A percentile compares a stretch with the other conserved stretches of the same genome.
Evolutionary conservation across 73 alveolate species (phyloP).

Genomic region (Tetrahymena malaccensis): DNA sequence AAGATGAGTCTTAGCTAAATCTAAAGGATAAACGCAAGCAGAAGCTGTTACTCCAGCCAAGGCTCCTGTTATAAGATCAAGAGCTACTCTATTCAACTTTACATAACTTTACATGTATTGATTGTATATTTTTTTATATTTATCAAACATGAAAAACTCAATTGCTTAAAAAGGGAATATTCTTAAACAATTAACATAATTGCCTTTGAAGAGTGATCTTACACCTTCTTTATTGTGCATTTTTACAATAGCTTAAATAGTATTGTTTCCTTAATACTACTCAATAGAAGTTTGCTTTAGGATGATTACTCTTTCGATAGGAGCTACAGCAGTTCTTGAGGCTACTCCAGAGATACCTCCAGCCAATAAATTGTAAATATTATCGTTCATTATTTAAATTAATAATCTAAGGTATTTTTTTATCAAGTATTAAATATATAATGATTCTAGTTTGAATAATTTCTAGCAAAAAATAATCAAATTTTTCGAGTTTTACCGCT

Average conservation of each 20-base stretch:
- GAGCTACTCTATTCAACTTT: background rate
- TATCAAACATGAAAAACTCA: slow-evolving; percentile 25
- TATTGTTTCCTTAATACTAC: background rate
- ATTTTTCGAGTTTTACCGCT: no score
- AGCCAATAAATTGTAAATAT: background rate
- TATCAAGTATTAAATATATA: no score
- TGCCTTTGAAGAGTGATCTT: slow-evolving; percentile 17
- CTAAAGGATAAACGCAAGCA: slow-evolving; percentile 24
- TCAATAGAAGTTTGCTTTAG: slow-evolving; percentile 7
- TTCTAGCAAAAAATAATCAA: background rate
- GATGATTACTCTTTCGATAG: slow-evolving; percentile 33
- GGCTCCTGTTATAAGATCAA: slow-evolving; percentile 4
- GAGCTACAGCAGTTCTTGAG: slow-evolving; percentile 33
- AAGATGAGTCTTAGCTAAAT: slow-evolving; percentile 23
- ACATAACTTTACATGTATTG: background rate
- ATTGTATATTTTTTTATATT: background rate
- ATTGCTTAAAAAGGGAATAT: slow-evolving; percentile 34
- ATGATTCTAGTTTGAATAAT: background rate
- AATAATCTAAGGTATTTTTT: background rate
- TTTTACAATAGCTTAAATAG: background rate
- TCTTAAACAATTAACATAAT: slow-evolving; percentile 23
- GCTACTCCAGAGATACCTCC: slow-evolving; percentile 30
- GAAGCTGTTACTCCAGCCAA: slow-evolving; percentile 18
- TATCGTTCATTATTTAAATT: background rate
- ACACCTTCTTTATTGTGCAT: slow-evolving; percentile 14